Evolutionary conservation across 129 eudicot species (phyloP), one percentile per base, ranked within the genome.

Genomic region (Flaveria trinervia): DNA sequence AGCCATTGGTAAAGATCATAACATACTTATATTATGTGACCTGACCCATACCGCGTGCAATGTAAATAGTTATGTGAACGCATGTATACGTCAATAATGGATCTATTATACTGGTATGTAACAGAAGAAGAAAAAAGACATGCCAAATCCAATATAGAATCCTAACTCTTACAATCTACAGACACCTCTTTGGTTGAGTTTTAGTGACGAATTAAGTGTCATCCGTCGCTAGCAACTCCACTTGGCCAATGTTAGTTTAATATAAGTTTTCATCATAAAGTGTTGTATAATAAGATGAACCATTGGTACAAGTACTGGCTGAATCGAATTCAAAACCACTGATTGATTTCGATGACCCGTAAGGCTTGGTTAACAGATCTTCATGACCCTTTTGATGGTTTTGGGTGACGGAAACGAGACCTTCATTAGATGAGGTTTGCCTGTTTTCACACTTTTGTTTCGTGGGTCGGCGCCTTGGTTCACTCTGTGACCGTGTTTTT

Each of bases 401-500:
- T 49, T 68, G 71, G 77, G 60, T 79, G 83, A 76, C 22, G 1
- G 15, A 59, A 67, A 54, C 25, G 44, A 75, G 70, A 57, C 78
- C 84, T 46, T 83, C 88, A 73, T 71, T 80, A 44, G 90, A 81
- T 10, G 78, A 69, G n/a, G 82, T 26, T 82, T 75, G 80, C 65
- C 82, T 84, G 11, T 74, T 74, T 74, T 56, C 76, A 2, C 68
- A 80, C 43, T 73, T 86, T 55, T 80, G 80, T 62, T 65, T 85
- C 10, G 75, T 18, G 60, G 91, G 96, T 11, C 96, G 84, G 65
- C 70, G 90, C 65, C 82, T 86, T 39, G 96, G 92, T 80, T 80
- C 91, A 54, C 93, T 88, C 0, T 86, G 89, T 61, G 96, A 90
- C 80, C 96, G 83, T 16, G 75, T 71, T 84, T 88, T 90, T 4